Evolutionary conservation across 768 basidiomycete species (phyloP), one percentile per base, ranked within the genome.

Genomic region (Termitomyces sp.): DNA sequence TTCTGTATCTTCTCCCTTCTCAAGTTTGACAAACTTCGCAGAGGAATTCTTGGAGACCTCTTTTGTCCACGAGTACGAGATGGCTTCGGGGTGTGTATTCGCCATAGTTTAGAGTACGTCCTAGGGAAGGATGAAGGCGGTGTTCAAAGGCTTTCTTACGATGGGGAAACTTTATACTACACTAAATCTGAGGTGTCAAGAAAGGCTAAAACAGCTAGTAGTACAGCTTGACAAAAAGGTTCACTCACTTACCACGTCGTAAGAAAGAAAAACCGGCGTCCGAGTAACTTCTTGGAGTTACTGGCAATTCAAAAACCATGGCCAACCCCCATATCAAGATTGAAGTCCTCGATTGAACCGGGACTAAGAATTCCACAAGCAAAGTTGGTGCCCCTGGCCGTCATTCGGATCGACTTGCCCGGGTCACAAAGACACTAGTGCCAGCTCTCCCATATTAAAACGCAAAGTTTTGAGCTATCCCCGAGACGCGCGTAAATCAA

Each of bases 171-270:
- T 62, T 62, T 65, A 59, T 61, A 59, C 42, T 48, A 46, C 18
- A 30, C 18, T 10, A 32, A 34, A 47, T 43, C 44, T 43, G 43
- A 53, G 55, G 36, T 53, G 49, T 53, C 57, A 58, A 59, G 54
- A 47, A 30, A 60, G 46, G 47, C 43, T 54, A 53, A 37, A 32
- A 42, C 55, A 58, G 18, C 5, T 27, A 53, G n/a, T n/a, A n/a
- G n/a, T n/a, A n/a, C n/a, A n/a, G 36, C 55, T 51, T 57, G 50
- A 52, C 58, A 54, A 39, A 58, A 63, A 64, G 58, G 56, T 53
- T 64, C 55, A 50, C 52, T 55, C 53, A 45, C 39, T 42, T 47
- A 24, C 51, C 24, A 34, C 53, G 48, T 56, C 50, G 53, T 59
- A 62, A 59, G 55, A 9, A 47, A n/a, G 33, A n/a, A 55, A 34